Evolutionary conservation across 352 stramenopile genomes (phyloP).

Genomic region (Globisporangium uncinulatum): DNA sequence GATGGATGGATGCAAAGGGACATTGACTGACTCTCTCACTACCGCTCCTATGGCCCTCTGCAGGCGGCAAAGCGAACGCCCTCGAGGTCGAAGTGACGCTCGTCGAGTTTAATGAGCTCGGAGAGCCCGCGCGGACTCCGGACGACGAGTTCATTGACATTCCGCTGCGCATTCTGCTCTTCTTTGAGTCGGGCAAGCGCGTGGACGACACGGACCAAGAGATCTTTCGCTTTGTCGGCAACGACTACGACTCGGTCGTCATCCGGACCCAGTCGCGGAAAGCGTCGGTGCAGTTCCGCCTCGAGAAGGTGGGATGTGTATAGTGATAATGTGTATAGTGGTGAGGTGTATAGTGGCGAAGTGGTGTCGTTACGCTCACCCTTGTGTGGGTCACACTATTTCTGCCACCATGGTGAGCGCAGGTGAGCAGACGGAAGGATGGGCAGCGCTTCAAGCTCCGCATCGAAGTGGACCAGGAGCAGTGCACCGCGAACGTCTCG

Average conservation of each 20-base stretch:
- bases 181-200: constrained; percentile 82
- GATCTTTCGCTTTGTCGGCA: constrained; percentile 83
- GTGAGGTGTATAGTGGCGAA: not conserved
- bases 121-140: constrained; percentile 54
- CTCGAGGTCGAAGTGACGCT: constrained; percentile 76
- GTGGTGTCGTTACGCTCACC: not conserved
- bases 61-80: constrained; percentile 73
- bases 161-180: constrained; percentile 70
- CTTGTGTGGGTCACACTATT: too few relatives aligned
- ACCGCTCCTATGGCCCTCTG: not conserved
- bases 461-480: constrained; percentile 80
- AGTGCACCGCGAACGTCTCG: constrained; percentile 73
- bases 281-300: constrained; percentile 67
- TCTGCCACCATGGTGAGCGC: too few relatives aligned
- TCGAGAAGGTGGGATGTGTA: constrained; percentile 53
- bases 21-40: not conserved
- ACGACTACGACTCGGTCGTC: constrained; percentile 81
- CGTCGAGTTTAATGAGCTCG: constrained; percentile 69
- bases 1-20: too few relatives aligned
- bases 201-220: constrained; percentile 82
- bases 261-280: constrained; percentile 59
- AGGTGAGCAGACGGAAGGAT: constrained; percentile 79
- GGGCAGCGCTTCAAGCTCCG: constrained; percentile 81
- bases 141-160: constrained; percentile 80
- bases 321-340: not conserved